Base-by-base conservation (phyloP, 306 rosid genomes). In the Inga laurina region DNA sequence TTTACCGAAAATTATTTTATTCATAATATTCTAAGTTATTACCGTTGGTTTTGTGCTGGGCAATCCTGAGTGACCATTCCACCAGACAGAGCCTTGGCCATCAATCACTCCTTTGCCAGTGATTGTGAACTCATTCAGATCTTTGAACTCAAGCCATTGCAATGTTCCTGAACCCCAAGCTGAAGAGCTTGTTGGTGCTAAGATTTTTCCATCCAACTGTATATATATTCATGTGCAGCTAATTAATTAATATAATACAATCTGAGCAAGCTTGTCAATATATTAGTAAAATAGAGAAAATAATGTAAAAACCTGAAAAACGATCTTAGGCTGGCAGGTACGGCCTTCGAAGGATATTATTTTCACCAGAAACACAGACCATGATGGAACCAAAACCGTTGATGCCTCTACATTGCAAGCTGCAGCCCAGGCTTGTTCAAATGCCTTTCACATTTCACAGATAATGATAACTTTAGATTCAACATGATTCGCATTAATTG, bases 11-110 rank as follows among this genome's bases (percentile, higher is more conserved):
- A 52, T 18, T 18, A 18, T 13, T 1, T 7, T 52, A 52, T 52
- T 52, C 2, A 16, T 52, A 52, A 22, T 30, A 62, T 24, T 62
- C 7, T 4, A 62, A 62, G 27, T 11, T 15, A 62, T 57, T 57
- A 93, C 97, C 16, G 95, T 93, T 78, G 97, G 97, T 85, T 81
- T 93, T 59, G 90, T 88, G 64, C 81, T 79, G 15, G 91, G 90
- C 72, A 93, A 19, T 41, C 52, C 51, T 41, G 75, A 70, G 18
- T n/a, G 6, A 21, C 79, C 87, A 73, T 67, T 73, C 97, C 97
- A 93, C 97, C 96, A 93, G 7, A 89, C 85, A 34, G 96, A 90
- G 73, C 97, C 97, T 85, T 90, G 94, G 32, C 97, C 97, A 78
- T 93, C 97, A 82, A 93, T 89, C 13, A 90, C 77, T 4, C 97